Evolutionary conservation across 441 rosid species (phyloP), one percentile per base, ranked within the genome.

Genomic region (Syzygium malaccense): DNA sequence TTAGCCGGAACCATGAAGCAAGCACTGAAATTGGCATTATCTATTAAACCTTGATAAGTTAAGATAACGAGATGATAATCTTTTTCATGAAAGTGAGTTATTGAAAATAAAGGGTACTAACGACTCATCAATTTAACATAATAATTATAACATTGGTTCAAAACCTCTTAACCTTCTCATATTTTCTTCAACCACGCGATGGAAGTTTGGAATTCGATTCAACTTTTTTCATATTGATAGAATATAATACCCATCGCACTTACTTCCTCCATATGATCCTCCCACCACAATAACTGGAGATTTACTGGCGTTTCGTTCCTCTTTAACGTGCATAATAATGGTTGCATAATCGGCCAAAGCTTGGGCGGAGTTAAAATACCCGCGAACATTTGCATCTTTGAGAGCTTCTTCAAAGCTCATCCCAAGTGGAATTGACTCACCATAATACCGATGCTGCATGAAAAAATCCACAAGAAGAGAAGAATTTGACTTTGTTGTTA

Each of bases 1-100:
- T 94, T 54, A 95, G 93, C 15, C 95, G 91, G 85, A 95, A 92
- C 96, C 95, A 94, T 23, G 95, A 91, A 5, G 95, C 94, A 32
- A 93, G 92, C 96, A 92, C 94, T 93, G 90, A 25, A 86, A 53
- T 23, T 18, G 5, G 30, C 51, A 41, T 25, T 11, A 25, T 9
- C 33, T 23, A 49, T n/a, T 15, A 86, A 1, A 45, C 19, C 15
- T 26, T 20, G 14, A 41, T 6, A 26, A 66, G 14, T 86, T 49
- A 41, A 18, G 25, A 49, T 86, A 33, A n/a, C 23, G 8, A 25
- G 32, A 30, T 6, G 1, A 37, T 71, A 71, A 20, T 20, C 1
- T 1, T 71, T 19, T 37, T 37, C 49, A 20, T 11, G 7, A 71
- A 71, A 19, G 3, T 1, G 45, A 66, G 15, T 18, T 32, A 32